Evolutionary conservation across 768 basidiomycete genomes (phyloP).

Genomic region (Pleurotus giganteus): DNA sequence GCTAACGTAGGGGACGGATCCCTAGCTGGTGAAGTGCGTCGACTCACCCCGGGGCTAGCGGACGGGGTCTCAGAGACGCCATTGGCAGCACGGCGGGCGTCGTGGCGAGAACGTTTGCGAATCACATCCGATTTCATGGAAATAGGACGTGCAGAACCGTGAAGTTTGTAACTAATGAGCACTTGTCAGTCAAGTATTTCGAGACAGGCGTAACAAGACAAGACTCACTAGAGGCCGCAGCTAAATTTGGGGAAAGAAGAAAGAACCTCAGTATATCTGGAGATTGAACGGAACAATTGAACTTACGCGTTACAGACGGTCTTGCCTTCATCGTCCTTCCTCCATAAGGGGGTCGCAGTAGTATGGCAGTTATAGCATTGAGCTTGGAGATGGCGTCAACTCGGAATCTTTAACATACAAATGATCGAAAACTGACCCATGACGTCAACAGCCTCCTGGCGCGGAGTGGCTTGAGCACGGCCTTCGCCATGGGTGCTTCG

Average conservation of each 20-base stretch:
- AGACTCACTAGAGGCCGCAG: slow-evolving; percentile 62
- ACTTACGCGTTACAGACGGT: slow-evolving; percentile 89
- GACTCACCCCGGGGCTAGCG: slow-evolving; percentile 70
- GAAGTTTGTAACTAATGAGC: slow-evolving; percentile 60
- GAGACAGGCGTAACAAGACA: not conserved
- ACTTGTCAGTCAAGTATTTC: not conserved
- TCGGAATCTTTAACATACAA: not conserved
- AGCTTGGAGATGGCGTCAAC: slow-evolving; percentile 40
- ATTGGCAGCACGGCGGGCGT: slow-evolving; percentile 59
- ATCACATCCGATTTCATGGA: slow-evolving; percentile 92
- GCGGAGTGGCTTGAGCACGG: slow-evolving; percentile 59
- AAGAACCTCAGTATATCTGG: slow-evolving; percentile 4
- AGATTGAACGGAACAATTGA: slow-evolving; percentile 8
- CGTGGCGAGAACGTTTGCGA: slow-evolving; percentile 82
- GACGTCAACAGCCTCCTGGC: slow-evolving; percentile 71
- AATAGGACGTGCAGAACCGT: slow-evolving; percentile 82
- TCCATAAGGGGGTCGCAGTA: slow-evolving; percentile 85
- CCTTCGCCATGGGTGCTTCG: slow-evolving; percentile 73
- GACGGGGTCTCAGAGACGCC: slow-evolving; percentile 67
- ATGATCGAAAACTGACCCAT: slow-evolving; percentile 48
- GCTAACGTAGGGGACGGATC: slow-evolving; percentile 67
- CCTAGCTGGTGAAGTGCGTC: slow-evolving; percentile 65
- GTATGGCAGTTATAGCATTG: slow-evolving; percentile 92
- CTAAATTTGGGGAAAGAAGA: slow-evolving; percentile 31
- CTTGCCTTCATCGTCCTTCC: slow-evolving; percentile 89